A percentile compares a stretch with the other conserved stretches of the same genome.
phyloP scores from a whole-genome alignment of 805 yeast genomes.

The Kurtzmaniella fragi region DNA sequence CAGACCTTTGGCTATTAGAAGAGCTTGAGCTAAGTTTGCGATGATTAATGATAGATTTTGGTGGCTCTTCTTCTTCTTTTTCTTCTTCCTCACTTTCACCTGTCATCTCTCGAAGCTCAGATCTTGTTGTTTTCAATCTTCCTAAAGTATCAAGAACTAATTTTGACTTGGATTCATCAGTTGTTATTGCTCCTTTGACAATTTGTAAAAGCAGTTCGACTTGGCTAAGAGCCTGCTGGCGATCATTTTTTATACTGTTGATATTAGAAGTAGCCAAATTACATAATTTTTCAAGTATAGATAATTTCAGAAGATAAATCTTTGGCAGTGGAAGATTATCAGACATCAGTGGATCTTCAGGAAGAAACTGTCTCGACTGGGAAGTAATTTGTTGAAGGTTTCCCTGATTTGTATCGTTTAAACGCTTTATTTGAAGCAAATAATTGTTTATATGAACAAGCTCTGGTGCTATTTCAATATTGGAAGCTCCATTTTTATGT shows the following conservation, averaged over 20 bases:
- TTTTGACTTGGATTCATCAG: slow-evolving; percentile 30
- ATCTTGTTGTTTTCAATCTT: slow-evolving; percentile 22
- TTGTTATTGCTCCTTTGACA: slow-evolving; percentile 20
- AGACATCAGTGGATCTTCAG: slow-evolving; percentile 26
- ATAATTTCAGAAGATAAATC: slow-evolving; percentile 34
- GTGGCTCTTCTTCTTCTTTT: slow-evolving; percentile 20
- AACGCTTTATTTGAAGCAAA: slow-evolving; percentile 21
- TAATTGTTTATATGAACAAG: slow-evolving; percentile 27
- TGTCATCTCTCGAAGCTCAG: slow-evolving; percentile 27
- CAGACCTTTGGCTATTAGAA: slow-evolving; percentile 10
- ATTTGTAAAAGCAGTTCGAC: slow-evolving; percentile 19
- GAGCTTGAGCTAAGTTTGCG: slow-evolving; percentile 7
- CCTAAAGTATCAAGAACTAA: slow-evolving; percentile 24
- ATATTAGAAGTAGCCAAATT: slow-evolving; percentile 26
- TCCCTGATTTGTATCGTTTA: slow-evolving; percentile 23
- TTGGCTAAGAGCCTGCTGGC: slow-evolving; percentile 19
- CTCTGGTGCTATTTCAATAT: slow-evolving; percentile 20
- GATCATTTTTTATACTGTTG: slow-evolving; percentile 23
- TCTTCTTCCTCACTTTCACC: slow-evolving; percentile 8
- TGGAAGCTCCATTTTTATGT: not conserved
- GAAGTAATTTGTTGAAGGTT: slow-evolving; percentile 34
- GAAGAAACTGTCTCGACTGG: slow-evolving; percentile 33
- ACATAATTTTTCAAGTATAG: slow-evolving; percentile 33
- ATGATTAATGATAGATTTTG: slow-evolving; percentile 20
- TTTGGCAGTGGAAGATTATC: slow-evolving; percentile 36